Percentiles rank a stretch among this genome's conserved stretches.
phyloP scores from a whole-genome alignment of 2,329 filamentous ascomycete species.

The Lachnellula arida region DNA sequence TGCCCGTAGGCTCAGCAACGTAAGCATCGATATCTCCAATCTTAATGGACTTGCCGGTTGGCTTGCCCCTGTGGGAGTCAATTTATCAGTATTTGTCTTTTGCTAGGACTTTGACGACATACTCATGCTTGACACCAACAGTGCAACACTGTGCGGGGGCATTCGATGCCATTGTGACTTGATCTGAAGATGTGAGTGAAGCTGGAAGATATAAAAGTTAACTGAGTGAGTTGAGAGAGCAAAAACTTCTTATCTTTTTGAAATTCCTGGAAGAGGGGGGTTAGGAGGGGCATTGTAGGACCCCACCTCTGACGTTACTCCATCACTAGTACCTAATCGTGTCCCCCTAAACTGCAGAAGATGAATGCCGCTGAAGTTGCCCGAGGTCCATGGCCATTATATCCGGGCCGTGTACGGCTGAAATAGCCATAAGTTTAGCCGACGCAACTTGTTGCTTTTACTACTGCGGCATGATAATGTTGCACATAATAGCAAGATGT shows the following conservation, averaged over 20 bases:
- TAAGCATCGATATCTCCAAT: conserved; percentile 31
- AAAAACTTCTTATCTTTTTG: neutral
- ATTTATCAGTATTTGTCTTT: neutral
- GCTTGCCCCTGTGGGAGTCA: conserved; percentile 22
- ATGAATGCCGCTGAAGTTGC: no score
- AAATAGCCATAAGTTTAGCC: no score
- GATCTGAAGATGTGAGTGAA: neutral
- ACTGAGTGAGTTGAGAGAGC: neutral
- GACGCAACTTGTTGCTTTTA: no score
- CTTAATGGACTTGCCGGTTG: conserved; percentile 27
- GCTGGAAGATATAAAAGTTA: neutral
- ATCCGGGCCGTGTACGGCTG: no score
- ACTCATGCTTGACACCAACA: conserved; percentile 32
- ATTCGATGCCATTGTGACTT: conserved; percentile 30
- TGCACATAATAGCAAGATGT: no score
- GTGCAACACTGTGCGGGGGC: conserved; percentile 32
- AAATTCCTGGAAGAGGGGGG: neutral
- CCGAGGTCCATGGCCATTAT: no score
- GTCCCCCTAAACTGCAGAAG: no score
- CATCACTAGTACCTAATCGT: no score
- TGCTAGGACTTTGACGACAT: conserved; percentile 1
- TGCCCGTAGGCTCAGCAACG: conserved; percentile 26
- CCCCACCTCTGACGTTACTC: no score
- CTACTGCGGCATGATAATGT: no score
- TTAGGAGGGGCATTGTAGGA: no score